Evolutionary conservation across 1,284 basidiomycete species (phyloP).

Genomic region (Garcileccinum viscosum): DNA sequence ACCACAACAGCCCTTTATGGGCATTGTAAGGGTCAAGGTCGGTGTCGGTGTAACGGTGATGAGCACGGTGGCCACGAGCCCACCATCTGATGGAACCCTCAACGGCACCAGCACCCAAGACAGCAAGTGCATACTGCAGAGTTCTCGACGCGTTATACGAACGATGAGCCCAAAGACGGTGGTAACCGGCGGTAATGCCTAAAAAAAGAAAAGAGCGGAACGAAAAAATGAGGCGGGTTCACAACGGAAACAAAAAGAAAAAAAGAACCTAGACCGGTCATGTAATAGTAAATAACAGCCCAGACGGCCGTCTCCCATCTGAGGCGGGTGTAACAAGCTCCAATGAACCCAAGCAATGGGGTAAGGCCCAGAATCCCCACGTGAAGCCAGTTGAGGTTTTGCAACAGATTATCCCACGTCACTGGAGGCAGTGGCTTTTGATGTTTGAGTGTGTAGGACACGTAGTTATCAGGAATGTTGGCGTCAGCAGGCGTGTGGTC

Average conservation of each 20-base stretch:
- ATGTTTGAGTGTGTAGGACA: slow-evolving; percentile 81
- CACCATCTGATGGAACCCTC: background rate
- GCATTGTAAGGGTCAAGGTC: slow-evolving; percentile 95
- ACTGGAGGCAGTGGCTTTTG: slow-evolving; percentile 81
- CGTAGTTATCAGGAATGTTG: slow-evolving; percentile 89
- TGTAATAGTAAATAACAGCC: slow-evolving; percentile 81
- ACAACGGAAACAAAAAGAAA: slow-evolving; percentile 10
- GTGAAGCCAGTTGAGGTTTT: slow-evolving; percentile 79
- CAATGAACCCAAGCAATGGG: slow-evolving; percentile 75
- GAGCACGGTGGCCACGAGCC: background rate
- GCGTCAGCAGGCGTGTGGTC: slow-evolving; percentile 60
- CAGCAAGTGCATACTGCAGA: slow-evolving; percentile 79
- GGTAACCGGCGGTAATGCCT: slow-evolving; percentile 84
- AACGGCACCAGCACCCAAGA: slow-evolving; percentile 85
- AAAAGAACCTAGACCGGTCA: slow-evolving; percentile 77
- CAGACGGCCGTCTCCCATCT: slow-evolving; percentile 75
- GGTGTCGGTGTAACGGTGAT: slow-evolving; percentile 71
- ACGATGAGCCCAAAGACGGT: slow-evolving; percentile 92
- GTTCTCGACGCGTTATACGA: slow-evolving; percentile 87
- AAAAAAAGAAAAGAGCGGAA: background rate
- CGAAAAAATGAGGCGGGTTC: background rate
- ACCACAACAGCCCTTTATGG: slow-evolving; percentile 80
- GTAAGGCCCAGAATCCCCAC: slow-evolving; percentile 71
- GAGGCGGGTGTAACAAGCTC: slow-evolving; percentile 65
- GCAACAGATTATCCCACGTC: slow-evolving; percentile 67